Evolutionary conservation across 116 monocot genomes (phyloP).

Genomic region (Cymodocea nodosa): DNA sequence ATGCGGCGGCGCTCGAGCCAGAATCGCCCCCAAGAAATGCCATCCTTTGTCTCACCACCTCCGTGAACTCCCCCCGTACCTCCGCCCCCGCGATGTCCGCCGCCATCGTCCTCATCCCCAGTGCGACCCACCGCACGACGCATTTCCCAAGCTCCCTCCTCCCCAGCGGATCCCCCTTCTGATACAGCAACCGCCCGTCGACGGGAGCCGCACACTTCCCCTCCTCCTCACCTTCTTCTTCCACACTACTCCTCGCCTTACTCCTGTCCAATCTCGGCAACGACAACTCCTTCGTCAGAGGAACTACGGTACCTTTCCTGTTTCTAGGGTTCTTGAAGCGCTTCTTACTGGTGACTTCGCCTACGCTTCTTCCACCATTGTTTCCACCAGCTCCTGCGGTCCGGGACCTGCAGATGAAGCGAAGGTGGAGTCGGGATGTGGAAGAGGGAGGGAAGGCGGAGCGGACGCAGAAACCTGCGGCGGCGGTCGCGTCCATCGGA

Average conservation of each 20-base stretch:
- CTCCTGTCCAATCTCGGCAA: neutral
- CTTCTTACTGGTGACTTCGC: neutral
- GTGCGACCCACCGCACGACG: conserved; percentile 80
- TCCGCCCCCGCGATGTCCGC: conserved; percentile 64
- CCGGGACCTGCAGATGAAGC: conserved; percentile 1
- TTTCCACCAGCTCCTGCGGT: neutral
- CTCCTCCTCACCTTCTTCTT: neutral
- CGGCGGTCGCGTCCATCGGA: neutral
- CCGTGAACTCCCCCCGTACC: conserved; percentile 62
- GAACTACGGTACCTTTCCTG: too few relatives aligned
- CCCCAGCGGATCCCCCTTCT: conserved; percentile 80
- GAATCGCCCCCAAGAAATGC: neutral
- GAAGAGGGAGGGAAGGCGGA: neutral
- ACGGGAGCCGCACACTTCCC: conserved; percentile 3
- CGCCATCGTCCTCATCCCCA: conserved; percentile 90
- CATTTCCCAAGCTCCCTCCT: conserved; percentile 73
- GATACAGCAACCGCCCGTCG: conserved; percentile 53
- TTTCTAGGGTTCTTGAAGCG: neutral
- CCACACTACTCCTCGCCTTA: too few relatives aligned
- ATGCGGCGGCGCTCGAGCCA: neutral
- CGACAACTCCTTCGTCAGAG: neutral
- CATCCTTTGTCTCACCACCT: conserved; percentile 56
- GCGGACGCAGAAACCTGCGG: neutral
- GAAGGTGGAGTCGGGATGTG: neutral
- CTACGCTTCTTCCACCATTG: neutral